Conservation (phyloP, 768 basidiomycete genomes). For the Naganishia kalamii region DNA sequence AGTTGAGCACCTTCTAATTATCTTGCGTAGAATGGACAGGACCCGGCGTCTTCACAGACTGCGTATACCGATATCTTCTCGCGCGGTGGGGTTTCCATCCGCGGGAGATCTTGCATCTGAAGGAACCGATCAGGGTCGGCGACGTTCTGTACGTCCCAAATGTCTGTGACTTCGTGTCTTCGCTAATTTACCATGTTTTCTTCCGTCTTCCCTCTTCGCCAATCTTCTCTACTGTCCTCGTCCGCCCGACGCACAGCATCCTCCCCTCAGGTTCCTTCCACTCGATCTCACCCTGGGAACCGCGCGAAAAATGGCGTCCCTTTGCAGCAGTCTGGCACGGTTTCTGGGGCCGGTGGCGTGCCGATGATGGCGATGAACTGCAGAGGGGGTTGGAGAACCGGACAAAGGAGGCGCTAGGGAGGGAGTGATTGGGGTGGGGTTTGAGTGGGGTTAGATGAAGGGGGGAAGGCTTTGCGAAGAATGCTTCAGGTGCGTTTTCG, state of each 20-base stretch:
- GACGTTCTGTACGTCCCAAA: slow-evolving; percentile 30
- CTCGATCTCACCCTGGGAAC: slow-evolving; percentile 31
- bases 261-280: slow-evolving; percentile 34
- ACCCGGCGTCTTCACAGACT: slow-evolving; percentile 35
- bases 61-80: slow-evolving; percentile 36
- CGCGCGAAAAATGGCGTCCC: slow-evolving; percentile 33
- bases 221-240: too few relatives aligned
- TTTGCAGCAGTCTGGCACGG: slow-evolving; percentile 28
- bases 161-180: neutral
- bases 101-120: slow-evolving; percentile 29
- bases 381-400: slow-evolving; percentile 30
- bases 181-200: neutral
- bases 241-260: too few relatives aligned
- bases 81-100: slow-evolving; percentile 36
- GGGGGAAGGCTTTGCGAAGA: too few relatives aligned
- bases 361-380: slow-evolving; percentile 28
- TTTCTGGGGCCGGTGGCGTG: slow-evolving; percentile 35
- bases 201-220: neutral
- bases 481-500: too few relatives aligned
- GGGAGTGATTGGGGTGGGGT: neutral
- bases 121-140: slow-evolving; percentile 30
- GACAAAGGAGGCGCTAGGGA: slow-evolving; percentile 26
- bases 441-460: neutral
- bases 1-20: neutral
- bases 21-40: slow-evolving; percentile 30